phyloP scores from a whole-genome alignment of 768 basidiomycete species.

The Infundibulicybe gibba region DNA sequence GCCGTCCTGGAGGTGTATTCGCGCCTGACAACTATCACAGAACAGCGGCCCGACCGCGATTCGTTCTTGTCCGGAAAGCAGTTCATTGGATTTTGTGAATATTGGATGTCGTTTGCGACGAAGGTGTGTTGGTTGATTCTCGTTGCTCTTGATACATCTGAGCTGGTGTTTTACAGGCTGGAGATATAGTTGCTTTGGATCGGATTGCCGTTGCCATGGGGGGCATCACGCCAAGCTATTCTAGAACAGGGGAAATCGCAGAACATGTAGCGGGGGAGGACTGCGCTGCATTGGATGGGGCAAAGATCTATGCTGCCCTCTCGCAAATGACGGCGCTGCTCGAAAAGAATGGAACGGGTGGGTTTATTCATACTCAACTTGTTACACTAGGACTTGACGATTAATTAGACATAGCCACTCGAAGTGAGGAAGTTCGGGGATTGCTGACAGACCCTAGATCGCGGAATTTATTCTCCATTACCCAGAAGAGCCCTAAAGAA shows the following conservation, averaged over 20 bases:
- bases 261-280: slow-evolving; percentile 5
- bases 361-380: background rate
- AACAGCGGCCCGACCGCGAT: slow-evolving; percentile 27
- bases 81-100: slow-evolving; percentile 67
- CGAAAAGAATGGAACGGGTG: slow-evolving; percentile 21
- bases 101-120: slow-evolving; percentile 66
- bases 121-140: slow-evolving; percentile 32
- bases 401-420: slow-evolving; percentile 8
- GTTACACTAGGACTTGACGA: background rate
- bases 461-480: too few species aligned
- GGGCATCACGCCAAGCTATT: slow-evolving; percentile 2
- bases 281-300: slow-evolving; percentile 26
- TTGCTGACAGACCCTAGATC: slow-evolving; percentile 11
- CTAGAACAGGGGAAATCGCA: background rate
- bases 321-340: slow-evolving; percentile 39
- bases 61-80: slow-evolving; percentile 44
- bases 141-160: background rate
- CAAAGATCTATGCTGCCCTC: slow-evolving; percentile 38
- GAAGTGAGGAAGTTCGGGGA: slow-evolving; percentile 14
- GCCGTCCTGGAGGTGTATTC: slow-evolving; percentile 40
- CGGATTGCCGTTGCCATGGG: slow-evolving; percentile 41
- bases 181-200: slow-evolving; percentile 44
- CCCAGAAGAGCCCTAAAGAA: slow-evolving; percentile 11
- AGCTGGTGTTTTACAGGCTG: slow-evolving; percentile 28
- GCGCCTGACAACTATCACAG: slow-evolving; percentile 37